These are phyloP conservation scores for Lepraria neglecta DNA, from an alignment of 495 filamentous ascomycete genomes.

Conservation along the genomic window DNA sequence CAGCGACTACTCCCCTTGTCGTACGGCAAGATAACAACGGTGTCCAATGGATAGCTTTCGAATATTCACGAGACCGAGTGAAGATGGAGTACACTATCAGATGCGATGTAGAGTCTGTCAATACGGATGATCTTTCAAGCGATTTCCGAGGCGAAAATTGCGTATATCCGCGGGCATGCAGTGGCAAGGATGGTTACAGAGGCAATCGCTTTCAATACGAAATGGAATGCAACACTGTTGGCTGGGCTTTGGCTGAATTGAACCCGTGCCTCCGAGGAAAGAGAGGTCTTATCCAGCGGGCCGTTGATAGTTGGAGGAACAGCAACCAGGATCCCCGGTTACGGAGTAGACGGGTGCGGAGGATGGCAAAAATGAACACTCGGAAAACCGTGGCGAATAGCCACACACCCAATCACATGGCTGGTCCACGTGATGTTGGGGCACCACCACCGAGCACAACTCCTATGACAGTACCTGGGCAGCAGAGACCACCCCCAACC, in stretches of 20 bases:
- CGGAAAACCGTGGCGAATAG: slow-evolving; percentile 56
- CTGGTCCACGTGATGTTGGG: slow-evolving; percentile 48
- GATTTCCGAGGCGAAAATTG: slow-evolving; percentile 98
- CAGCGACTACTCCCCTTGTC: slow-evolving; percentile 92
- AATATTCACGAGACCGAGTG: slow-evolving; percentile 93
- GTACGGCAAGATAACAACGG: slow-evolving; percentile 94
- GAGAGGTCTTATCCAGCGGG: slow-evolving; percentile 89
- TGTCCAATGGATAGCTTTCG: slow-evolving; percentile 98
- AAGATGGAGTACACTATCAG: slow-evolving; percentile 99
- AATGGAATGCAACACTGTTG: slow-evolving; percentile 96
- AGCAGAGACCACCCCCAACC: slow-evolving; percentile 46
- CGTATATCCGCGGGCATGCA: slow-evolving; percentile 93
- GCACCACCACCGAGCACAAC: slow-evolving; percentile 30
- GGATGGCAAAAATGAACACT: slow-evolving; percentile 91
- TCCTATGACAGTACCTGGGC: slow-evolving; percentile 41
- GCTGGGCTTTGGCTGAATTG: slow-evolving; percentile 90
- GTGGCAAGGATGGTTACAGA: slow-evolving; percentile 88
- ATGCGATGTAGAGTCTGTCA: slow-evolving; percentile 95
- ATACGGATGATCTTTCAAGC: slow-evolving; percentile 70
- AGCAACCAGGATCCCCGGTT: slow-evolving; percentile 93
- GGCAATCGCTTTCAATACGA: slow-evolving; percentile 94
- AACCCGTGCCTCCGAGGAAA: slow-evolving; percentile 89
- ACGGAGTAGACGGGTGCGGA: slow-evolving; percentile 80
- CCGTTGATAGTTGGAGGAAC: slow-evolving; percentile 97
- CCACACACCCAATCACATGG: slow-evolving; percentile 46